Evolutionary conservation across 306 rosid genomes (phyloP).

Genomic region (Prosopis cineraria): DNA sequence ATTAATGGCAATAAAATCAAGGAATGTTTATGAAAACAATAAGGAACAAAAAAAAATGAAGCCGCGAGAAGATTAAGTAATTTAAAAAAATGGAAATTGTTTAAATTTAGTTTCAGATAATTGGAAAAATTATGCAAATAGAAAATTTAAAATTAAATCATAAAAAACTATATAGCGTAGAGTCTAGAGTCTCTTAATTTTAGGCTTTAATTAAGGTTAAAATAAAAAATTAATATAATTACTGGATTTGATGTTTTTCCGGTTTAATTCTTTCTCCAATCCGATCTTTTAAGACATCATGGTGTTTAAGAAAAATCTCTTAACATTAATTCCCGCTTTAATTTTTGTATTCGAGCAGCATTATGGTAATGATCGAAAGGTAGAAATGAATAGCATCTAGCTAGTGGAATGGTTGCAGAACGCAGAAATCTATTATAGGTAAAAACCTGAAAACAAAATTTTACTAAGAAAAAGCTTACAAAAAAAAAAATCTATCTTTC

Average conservation of each 20-base stretch:
- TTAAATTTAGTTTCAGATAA: not conserved
- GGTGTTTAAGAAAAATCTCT: not conserved
- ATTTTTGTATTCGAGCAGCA: not conserved
- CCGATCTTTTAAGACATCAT: too few species aligned
- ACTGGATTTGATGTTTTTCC: not conserved
- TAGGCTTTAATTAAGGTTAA: too few species aligned
- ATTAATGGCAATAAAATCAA: not conserved
- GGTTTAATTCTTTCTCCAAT: not conserved
- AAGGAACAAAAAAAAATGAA: not conserved
- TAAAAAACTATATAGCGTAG: too few species aligned
- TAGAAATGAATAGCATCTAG: not conserved
- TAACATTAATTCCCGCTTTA: not conserved
- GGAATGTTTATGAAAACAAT: not conserved
- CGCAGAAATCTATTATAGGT: not conserved
- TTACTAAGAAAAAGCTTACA: not conserved
- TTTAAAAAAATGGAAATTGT: not conserved
- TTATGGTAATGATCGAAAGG: not conserved
- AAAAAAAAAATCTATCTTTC: constrained; percentile 1
- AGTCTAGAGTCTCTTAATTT: too few species aligned
- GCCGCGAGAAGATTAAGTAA: not conserved
- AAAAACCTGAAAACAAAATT: not conserved
- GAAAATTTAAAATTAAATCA: too few species aligned
- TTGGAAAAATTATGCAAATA: not conserved
- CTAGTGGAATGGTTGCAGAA: not conserved
- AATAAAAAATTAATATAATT: too few species aligned